Evolutionary conservation across 202 grass and related monocot species (phyloP), one percentile per base, ranked within the genome.

Genomic region (Zizania palustris): DNA sequence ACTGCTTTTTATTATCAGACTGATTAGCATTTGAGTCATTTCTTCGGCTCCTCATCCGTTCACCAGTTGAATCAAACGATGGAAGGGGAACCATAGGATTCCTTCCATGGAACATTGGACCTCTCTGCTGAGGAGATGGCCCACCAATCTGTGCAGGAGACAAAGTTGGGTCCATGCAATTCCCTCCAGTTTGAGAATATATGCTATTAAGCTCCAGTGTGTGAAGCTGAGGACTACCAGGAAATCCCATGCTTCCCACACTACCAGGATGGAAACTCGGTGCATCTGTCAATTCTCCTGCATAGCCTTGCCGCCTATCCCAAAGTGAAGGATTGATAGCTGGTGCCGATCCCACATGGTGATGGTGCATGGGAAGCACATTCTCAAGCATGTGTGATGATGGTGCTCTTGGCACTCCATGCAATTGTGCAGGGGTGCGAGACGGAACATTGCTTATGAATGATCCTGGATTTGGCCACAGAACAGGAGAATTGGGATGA

Each of bases 1-100:
- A 97, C 65, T 92, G 91, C 65, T 79, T 93, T 85, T 91, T 97
- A 66, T 90, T 93, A 82, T 93, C 91, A 41, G 79, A 81, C 55
- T 93, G 93, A 80, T 76, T 89, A 86, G 72, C 79, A 86, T 67
- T 87, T 28, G 68, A 63, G 9, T 97, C 91, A 77, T 83, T 97
- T 80, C 93, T 82, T 60, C 93, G 81, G 72, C 71, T 89, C 59
- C 89, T 89, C 64, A 92, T 91, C n/a, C 88, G 81, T 58, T 90
- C 93, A 83, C 83, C 78, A 57, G 85, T 39, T 60, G 79, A 82
- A 84, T 90, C 67, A 72, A 91, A 79, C 53, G 82, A 73, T 14
- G 88, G 81, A 74, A 91, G 65, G 5, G 88, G 74, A 48, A 91
- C 86, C 84, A 97, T 84, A 49, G 86, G 82, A 76, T 89, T 97